A percentile compares a stretch with the other conserved stretches of the same genome.
Conservation (phyloP, 2,329 filamentous ascomycete species). For the Pseudocercospora fuligena region DNA sequence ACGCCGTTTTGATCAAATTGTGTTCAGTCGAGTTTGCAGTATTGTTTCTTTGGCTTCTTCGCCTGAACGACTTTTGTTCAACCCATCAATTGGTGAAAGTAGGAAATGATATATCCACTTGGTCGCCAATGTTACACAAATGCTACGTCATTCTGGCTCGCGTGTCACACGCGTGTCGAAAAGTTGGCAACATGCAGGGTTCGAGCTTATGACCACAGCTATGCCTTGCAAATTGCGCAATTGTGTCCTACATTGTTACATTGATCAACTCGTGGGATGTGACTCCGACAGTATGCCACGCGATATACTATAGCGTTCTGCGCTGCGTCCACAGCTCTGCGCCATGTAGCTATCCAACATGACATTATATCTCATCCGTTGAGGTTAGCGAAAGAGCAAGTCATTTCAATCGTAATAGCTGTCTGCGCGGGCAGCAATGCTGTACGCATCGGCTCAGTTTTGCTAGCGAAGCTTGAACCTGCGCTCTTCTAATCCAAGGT, state of each 20-base stretch:
- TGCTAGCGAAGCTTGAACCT: no score
- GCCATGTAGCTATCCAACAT: no score
- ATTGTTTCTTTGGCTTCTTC: not conserved
- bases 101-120: not conserved
- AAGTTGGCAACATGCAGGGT: constrained; percentile 4
- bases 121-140: not conserved
- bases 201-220: not conserved
- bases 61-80: not conserved
- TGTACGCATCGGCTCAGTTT: no score
- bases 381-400: no score
- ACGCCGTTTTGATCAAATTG: constrained; percentile 15
- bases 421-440: no score
- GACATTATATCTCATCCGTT: no score
- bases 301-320: no score
- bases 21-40: not conserved
- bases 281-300: no score
- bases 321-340: no score
- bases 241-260: not conserved
- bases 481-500: no score
- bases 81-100: not conserved
- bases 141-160: not conserved
- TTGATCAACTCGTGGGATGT: no score
- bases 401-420: no score
- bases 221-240: not conserved
- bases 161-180: not conserved